Evolutionary conservation across 2,329 filamentous ascomycete species (phyloP).

Genomic region (Tolypocladium cylindrosporum): DNA sequence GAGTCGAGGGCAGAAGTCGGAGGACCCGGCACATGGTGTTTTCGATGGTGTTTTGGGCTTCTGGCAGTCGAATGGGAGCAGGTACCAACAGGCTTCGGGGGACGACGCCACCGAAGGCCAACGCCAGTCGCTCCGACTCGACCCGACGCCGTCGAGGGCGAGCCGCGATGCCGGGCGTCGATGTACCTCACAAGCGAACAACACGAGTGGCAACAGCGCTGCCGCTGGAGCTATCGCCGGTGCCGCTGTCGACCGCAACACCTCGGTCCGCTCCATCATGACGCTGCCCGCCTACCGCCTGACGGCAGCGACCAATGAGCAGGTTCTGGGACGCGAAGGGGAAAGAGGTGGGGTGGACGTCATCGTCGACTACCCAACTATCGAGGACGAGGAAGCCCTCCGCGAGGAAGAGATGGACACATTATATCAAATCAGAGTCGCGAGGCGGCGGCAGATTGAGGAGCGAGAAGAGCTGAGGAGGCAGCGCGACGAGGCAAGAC

Average conservation of each 20-base stretch:
- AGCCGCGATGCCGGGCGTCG: not conserved
- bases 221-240: constrained; percentile 17
- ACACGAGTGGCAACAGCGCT: constrained; percentile 6
- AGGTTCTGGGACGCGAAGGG: constrained; percentile 77
- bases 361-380: constrained; percentile 75
- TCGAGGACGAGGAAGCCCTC: constrained; percentile 66
- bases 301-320: constrained; percentile 64
- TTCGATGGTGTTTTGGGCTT: not conserved
- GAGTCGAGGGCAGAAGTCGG: not conserved
- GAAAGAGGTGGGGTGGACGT: constrained; percentile 87
- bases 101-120: constrained; percentile 14
- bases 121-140: constrained; percentile 12
- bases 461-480: constrained; percentile 70
- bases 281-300: constrained; percentile 79
- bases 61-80: not conserved
- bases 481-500: constrained; percentile 60
- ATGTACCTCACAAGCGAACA: not conserved
- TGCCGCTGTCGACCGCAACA: constrained; percentile 62
- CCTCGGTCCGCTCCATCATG: constrained; percentile 86
- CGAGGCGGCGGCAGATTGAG: constrained; percentile 62
- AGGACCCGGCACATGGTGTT: not conserved
- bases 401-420: constrained; percentile 89
- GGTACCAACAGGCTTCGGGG: constrained; percentile 20
- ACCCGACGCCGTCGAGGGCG: constrained; percentile 1
- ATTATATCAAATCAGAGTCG: constrained; percentile 77